Percentiles rank a stretch among this genome's conserved stretches.
phyloP scores from a whole-genome alignment of 306 rosid genomes.

The Argentina anserina region DNA sequence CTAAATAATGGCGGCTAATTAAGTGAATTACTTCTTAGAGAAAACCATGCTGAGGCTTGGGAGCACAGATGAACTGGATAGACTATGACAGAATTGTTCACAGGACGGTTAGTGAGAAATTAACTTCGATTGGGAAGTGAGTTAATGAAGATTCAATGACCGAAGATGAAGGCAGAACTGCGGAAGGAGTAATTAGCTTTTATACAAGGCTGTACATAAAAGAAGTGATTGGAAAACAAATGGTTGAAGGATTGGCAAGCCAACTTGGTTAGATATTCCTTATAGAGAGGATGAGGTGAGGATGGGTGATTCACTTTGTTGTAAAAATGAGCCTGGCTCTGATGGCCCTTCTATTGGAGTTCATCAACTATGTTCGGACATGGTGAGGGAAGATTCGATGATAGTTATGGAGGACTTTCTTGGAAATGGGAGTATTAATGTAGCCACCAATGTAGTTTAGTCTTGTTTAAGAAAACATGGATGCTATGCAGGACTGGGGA shows the following conservation, averaged over 20 bases:
- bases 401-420: neutral
- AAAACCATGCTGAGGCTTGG: neutral
- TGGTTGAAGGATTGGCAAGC: neutral
- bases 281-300: neutral
- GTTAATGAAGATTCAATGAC: neutral
- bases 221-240: neutral
- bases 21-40: neutral
- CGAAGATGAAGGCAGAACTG: neutral
- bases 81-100: neutral
- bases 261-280: neutral
- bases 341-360: neutral
- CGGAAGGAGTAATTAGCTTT: neutral
- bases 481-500: neutral
- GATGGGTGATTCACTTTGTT: neutral
- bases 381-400: neutral
- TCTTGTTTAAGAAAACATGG: too few species aligned
- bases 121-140: neutral
- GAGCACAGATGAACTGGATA: neutral
- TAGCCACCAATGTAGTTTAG: neutral
- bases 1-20: neutral
- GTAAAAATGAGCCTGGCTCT: neutral
- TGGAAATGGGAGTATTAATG: neutral
- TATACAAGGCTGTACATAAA: neutral
- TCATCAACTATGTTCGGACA: neutral
- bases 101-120: neutral